A percentile compares a stretch with the other conserved stretches of the same genome.
Evolutionary conservation across 2,329 filamentous ascomycete genomes (phyloP).

Genomic region (Fusarium subtropicale): DNA sequence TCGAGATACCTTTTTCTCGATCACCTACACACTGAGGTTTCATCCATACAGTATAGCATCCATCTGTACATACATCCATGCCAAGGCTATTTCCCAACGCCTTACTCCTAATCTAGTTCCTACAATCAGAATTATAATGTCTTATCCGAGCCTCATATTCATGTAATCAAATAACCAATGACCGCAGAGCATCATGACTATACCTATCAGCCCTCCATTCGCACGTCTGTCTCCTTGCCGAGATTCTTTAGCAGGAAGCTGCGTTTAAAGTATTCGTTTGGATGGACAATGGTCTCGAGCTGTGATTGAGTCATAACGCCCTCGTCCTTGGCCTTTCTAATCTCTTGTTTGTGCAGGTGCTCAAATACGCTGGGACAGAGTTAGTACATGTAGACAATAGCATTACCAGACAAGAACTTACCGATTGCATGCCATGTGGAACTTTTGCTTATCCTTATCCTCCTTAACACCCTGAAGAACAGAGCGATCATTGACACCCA

Average conservation of each 20-base stretch:
- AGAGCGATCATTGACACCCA: conserved; percentile 82
- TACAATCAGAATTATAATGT: conserved; percentile 26
- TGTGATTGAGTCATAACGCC: conserved; percentile 77
- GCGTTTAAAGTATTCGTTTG: conserved; percentile 97
- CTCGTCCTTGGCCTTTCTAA: conserved; percentile 81
- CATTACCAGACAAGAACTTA: conserved; percentile 51
- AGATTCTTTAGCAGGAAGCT: conserved; percentile 90
- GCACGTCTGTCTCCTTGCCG: conserved; percentile 65
- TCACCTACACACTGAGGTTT: conserved; percentile 1
- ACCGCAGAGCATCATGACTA: not conserved
- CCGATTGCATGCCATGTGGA: conserved; percentile 95
- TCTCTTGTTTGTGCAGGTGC: conserved; percentile 80
- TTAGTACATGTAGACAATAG: not conserved
- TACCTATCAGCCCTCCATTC: conserved; percentile 64
- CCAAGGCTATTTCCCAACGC: conserved; percentile 33
- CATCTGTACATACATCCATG: conserved; percentile 8
- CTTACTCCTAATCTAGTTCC: conserved; percentile 37
- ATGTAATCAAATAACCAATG: conserved; percentile 31
- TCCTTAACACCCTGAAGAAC: conserved; percentile 85
- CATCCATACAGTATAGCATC: conserved; percentile 1
- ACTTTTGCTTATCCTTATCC: conserved; percentile 89
- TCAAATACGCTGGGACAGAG: conserved; percentile 81
- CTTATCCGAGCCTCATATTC: conserved; percentile 28
- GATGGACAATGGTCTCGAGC: conserved; percentile 94
- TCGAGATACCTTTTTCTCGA: conserved; percentile 4